Evolutionary conservation across 2,329 filamentous ascomycete species (phyloP).

Genomic region (Beauveria varroae): DNA sequence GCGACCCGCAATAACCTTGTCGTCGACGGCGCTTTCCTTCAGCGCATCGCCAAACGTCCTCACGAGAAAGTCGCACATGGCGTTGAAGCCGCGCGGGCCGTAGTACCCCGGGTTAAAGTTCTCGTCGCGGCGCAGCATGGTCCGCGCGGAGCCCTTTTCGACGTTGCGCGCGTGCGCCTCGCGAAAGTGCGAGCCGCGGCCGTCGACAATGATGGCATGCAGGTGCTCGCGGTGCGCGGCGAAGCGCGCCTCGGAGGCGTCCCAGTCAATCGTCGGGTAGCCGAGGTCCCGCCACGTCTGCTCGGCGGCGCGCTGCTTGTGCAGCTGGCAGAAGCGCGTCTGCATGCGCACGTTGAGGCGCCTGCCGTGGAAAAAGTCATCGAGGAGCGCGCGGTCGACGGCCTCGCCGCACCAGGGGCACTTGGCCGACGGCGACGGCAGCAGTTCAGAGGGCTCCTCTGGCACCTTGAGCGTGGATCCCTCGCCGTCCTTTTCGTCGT

Average conservation of each 20-base stretch:
- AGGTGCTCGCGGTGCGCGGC: slow-evolving; percentile 47
- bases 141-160: slow-evolving; percentile 50
- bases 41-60: slow-evolving; percentile 50
- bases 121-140: slow-evolving; percentile 51
- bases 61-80: slow-evolving; percentile 66
- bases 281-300: slow-evolving; percentile 40
- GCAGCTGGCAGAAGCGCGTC: slow-evolving; percentile 54
- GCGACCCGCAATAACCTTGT: slow-evolving; percentile 57
- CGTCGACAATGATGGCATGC: slow-evolving; percentile 47
- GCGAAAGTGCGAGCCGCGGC: slow-evolving; percentile 54
- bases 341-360: slow-evolving; percentile 51
- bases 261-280: slow-evolving; percentile 70
- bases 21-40: slow-evolving; percentile 53
- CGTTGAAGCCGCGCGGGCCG: slow-evolving; percentile 62
- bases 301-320: slow-evolving; percentile 49
- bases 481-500: neutral
- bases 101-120: slow-evolving; percentile 73
- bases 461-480: neutral
- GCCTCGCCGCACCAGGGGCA: slow-evolving; percentile 62
- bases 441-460: neutral
- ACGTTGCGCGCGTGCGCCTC: slow-evolving; percentile 47
- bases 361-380: slow-evolving; percentile 39
- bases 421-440: neutral
- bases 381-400: slow-evolving; percentile 49
- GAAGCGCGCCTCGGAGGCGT: slow-evolving; percentile 50